Evolutionary conservation across 225 moss, liverwort and hornwort species (phyloP), one percentile per base, ranked within the genome.

Genomic region (Asterella californica): DNA sequence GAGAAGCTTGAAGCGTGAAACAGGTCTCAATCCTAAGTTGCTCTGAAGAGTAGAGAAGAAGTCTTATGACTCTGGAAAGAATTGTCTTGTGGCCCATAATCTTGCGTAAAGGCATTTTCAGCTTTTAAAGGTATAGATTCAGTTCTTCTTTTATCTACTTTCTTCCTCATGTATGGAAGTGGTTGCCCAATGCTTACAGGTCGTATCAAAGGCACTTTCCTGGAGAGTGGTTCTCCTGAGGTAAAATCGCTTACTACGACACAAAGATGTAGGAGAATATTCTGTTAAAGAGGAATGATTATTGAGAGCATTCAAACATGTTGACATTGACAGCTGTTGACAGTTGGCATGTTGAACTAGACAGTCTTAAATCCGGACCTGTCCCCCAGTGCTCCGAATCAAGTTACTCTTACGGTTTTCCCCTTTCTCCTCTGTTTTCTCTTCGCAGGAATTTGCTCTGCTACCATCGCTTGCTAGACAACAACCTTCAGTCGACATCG

Each of bases 221-320:
- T 86, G 49, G 88, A 88, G 75, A 88, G 88, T 50, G 88, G 88
- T 74, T 79, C 83, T 46, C 38, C 86, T 18, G 86, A 88, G 81
- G 88, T 88, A 74, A 75, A 27, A 47, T 10, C 50, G n/a, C 27
- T 0, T 14, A 53, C 30, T 74, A 0, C 27, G n/a, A n/a, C n/a
- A n/a, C n/a, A 32, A 29, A 36, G 0, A 6, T 71, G 10, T 18
- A n/a, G 32, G 27, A 10, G 33, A 65, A 25, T 2, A 47, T 6
- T 47, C 24, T n/a, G 10, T 21, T n/a, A n/a, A 33, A 8, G 36
- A 42, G 0, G 11, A 25, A n/a, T 9, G 10, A 69, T 9, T 21
- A 37, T 30, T 1, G 2, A 30, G 15, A 5, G 65, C 11, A 65
- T 9, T 17, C 27, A 10, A 30, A 70, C n/a, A 15, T 70, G 42